Conservation (phyloP, 2,329 filamentous ascomycete species). For the Nigrograna mackinnonii region DNA sequence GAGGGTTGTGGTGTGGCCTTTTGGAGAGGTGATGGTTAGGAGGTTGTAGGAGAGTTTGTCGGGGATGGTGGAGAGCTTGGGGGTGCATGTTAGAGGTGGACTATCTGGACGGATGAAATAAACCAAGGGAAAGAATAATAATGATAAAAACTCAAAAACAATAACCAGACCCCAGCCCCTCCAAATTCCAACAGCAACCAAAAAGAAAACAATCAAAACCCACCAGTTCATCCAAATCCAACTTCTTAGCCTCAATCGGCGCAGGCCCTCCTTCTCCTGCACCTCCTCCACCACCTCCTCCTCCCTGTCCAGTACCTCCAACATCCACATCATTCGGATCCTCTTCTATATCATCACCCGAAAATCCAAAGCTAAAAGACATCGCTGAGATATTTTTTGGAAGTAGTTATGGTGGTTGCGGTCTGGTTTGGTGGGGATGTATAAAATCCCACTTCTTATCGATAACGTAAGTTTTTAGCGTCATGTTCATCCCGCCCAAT, state of each 20-base stretch:
- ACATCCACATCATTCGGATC: conserved; percentile 42
- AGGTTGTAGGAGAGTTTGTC: conserved; percentile 73
- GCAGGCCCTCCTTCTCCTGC: conserved; percentile 22
- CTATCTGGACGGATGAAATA: not conserved
- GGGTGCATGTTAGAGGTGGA: not conserved
- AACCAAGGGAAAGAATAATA: not conserved
- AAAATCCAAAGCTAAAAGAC: conserved; percentile 62
- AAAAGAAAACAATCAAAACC: conserved; percentile 16
- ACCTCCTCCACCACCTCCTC: conserved; percentile 1
- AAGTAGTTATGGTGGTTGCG: too few species aligned
- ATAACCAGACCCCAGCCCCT: not conserved
- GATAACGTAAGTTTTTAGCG: too few species aligned
- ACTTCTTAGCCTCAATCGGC: conserved; percentile 41
- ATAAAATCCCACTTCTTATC: too few species aligned
- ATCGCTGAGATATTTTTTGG: too few species aligned
- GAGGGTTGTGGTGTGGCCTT: conserved; percentile 57
- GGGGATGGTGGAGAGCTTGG: conserved; percentile 63
- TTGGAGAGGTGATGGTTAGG: conserved; percentile 64
- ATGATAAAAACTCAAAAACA: not conserved
- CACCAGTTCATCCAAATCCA: conserved; percentile 54
- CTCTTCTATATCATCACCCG: conserved; percentile 61
- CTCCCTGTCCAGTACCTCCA: not conserved
- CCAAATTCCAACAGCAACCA: not conserved
- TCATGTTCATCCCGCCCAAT: too few species aligned
- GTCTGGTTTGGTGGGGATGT: too few species aligned